A percentile compares a stretch with the other conserved stretches of the same genome.
phyloP scores from a whole-genome alignment of 768 basidiomycete species.

The Suillus luteus region DNA sequence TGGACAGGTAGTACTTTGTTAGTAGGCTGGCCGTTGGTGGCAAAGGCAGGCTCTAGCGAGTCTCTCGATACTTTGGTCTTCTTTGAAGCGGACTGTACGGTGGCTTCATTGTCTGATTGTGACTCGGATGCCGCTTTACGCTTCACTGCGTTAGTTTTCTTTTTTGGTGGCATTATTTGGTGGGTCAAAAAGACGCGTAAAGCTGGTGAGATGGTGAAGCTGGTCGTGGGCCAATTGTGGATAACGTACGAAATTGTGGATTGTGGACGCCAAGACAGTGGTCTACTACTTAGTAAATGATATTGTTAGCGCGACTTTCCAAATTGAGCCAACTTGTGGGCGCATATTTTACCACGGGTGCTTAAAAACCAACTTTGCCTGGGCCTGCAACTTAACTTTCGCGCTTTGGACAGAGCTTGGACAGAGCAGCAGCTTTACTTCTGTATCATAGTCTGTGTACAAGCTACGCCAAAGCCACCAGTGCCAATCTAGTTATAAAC shows the following conservation, averaged over 20 bases:
- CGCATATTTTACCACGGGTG: slow-evolving; percentile 14
- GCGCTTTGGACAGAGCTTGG: slow-evolving; percentile 17
- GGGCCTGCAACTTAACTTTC: neutral
- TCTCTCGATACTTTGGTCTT: slow-evolving; percentile 28
- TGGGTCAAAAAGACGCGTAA: neutral
- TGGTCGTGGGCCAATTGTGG: neutral
- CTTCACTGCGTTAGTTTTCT: slow-evolving; percentile 30
- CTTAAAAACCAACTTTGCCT: slow-evolving; percentile 12
- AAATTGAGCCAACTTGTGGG: slow-evolving; percentile 20
- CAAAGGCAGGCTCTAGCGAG: slow-evolving; percentile 17
- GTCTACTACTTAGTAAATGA: too few relatives aligned
- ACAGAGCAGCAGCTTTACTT: slow-evolving; percentile 15
- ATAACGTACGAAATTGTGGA: neutral
- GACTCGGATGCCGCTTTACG: slow-evolving; percentile 32
- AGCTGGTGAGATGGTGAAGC: neutral
- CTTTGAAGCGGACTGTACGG: slow-evolving; percentile 24
- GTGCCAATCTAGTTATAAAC: neutral
- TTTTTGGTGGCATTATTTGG: slow-evolving; percentile 33
- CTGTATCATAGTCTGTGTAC: slow-evolving; percentile 16
- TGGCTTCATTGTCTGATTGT: slow-evolving; percentile 29
- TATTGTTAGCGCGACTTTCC: neutral
- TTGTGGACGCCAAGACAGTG: too few relatives aligned
- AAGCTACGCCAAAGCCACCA: slow-evolving; percentile 8
- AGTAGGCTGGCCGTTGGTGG: slow-evolving; percentile 60
- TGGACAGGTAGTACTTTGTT: slow-evolving; percentile 71